These are phyloP conservation scores for Psilocybe azurescens DNA, from an alignment of 768 basidiomycete species.

Conservation along the genomic window DNA sequence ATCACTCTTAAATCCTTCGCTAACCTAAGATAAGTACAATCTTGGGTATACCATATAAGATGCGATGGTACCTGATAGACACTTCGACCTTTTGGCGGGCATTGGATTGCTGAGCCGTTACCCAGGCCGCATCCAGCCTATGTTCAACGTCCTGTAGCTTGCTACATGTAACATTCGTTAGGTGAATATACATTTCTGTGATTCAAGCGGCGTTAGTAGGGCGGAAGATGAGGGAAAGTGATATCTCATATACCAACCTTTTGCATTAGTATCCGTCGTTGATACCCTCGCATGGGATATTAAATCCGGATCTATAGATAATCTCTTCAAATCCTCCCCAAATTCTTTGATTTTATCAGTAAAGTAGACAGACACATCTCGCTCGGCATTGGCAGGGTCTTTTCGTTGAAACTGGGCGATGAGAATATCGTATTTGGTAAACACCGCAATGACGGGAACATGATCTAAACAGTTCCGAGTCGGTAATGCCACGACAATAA, in stretches of 20 bases:
- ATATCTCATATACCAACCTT: background rate
- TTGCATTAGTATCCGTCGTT: background rate
- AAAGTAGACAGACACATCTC: too few relatives aligned
- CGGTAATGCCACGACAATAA: too few relatives aligned
- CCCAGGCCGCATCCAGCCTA: slow-evolving; percentile 13
- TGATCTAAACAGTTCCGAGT: too few relatives aligned
- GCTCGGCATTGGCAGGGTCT: too few relatives aligned
- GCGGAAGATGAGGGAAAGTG: background rate
- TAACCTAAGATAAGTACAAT: background rate
- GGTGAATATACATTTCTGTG: background rate
- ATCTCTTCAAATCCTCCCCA: too few relatives aligned
- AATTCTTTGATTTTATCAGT: too few relatives aligned
- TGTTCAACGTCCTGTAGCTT: background rate
- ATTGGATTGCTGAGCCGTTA: slow-evolving; percentile 17
- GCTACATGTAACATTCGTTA: background rate
- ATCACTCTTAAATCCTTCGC: slow-evolving; percentile 23
- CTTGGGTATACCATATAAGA: too few relatives aligned
- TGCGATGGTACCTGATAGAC: slow-evolving; percentile 15
- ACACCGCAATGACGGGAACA: too few relatives aligned
- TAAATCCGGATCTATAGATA: too few relatives aligned
- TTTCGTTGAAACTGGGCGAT: too few relatives aligned
- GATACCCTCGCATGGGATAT: background rate
- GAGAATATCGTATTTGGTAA: too few relatives aligned
- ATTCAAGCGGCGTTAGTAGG: background rate
- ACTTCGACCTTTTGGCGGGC: slow-evolving; percentile 16